Conservation (phyloP, 192 early-diverging fungal genomes). For the Ramicandelaber brevisporus region DNA sequence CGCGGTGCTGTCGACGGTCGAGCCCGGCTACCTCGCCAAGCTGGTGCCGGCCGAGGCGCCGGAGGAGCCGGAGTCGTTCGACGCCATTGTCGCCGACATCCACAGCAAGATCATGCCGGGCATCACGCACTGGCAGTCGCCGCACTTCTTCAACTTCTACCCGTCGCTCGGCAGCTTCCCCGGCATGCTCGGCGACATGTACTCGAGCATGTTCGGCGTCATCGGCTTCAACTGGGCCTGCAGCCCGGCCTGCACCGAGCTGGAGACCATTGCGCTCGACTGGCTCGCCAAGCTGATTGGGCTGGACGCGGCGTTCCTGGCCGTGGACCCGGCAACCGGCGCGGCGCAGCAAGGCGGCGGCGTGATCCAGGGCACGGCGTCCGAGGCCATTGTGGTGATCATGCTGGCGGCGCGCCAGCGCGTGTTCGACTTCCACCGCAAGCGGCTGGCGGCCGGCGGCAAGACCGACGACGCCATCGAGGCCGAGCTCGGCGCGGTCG, state of each 20-base stretch:
- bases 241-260: constrained; percentile 29
- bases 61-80: constrained; percentile 16
- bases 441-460: too few relatives aligned
- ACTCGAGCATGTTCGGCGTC: constrained; percentile 22
- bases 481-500: constrained; percentile 5
- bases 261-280: constrained; percentile 30
- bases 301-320: constrained; percentile 20
- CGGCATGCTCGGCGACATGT: constrained; percentile 32
- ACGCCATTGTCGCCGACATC: constrained; percentile 18
- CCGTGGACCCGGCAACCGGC: constrained; percentile 12
- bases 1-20: constrained; percentile 20
- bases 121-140: constrained; percentile 41
- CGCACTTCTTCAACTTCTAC: constrained; percentile 33
- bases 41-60: constrained; percentile 26
- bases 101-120: constrained; percentile 31
- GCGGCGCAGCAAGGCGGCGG: constrained; percentile 27
- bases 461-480: constrained; percentile 7
- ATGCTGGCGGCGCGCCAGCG: constrained; percentile 28
- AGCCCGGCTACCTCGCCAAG: constrained; percentile 27
- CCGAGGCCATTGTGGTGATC: constrained; percentile 24
- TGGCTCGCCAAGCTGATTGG: constrained; percentile 35
- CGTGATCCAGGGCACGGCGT: constrained; percentile 33
- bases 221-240: constrained; percentile 26
- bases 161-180: constrained; percentile 25
- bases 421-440: constrained; percentile 9